Conservation (phyloP, 179 eudicot species). For the Silene coronaria region DNA sequence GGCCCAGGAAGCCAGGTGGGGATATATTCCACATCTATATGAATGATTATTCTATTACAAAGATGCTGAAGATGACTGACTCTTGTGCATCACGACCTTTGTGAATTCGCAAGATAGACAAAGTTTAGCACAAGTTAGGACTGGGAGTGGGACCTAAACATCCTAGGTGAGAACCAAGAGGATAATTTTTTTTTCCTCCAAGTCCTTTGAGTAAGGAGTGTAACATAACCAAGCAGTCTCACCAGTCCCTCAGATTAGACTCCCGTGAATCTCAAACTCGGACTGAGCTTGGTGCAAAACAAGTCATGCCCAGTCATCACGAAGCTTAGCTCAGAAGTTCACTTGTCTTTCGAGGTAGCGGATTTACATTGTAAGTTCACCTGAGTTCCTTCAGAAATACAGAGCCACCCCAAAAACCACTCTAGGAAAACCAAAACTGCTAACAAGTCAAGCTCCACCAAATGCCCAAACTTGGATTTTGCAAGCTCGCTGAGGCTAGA, state of each 20-base stretch:
- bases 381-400: no score
- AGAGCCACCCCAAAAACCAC: no score
- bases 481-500: no score
- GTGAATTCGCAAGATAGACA: not conserved
- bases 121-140: not conserved
- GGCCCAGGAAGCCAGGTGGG: not conserved
- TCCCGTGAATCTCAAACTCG: no score
- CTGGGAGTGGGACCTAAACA: not conserved
- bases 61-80: not conserved
- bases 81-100: not conserved
- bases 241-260: not conserved
- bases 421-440: no score
- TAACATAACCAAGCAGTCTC: not conserved
- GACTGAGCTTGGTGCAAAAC: no score
- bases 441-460: no score
- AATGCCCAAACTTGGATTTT: no score
- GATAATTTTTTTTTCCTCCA: not conserved
- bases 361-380: no score
- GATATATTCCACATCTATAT: not conserved
- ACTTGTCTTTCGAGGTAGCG: no score
- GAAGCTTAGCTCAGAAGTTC: no score
- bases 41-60: not conserved
- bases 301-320: no score
- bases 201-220: not conserved
- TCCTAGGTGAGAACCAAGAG: slow-evolving; percentile 4